phyloP scores from a whole-genome alignment of 2,329 filamentous ascomycete genomes.

The Aspergillus sp. region DNA sequence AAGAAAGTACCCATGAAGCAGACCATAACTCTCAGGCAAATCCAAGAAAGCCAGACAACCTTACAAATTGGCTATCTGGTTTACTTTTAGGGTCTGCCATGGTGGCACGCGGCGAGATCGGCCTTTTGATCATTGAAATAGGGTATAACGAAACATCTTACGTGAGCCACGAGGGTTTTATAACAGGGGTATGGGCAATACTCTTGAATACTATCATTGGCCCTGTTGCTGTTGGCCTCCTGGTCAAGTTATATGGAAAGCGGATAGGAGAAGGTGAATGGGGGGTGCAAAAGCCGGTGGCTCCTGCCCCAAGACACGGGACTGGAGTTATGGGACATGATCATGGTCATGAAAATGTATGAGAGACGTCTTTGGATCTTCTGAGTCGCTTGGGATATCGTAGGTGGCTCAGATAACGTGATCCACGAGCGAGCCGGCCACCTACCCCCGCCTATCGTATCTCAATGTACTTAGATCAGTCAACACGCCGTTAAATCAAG shows the following conservation, averaged over 20 bases:
- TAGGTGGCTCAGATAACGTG: too few relatives aligned
- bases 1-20: neutral
- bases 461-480: too few relatives aligned
- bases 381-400: too few relatives aligned
- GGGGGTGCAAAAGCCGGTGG: slow-evolving; percentile 15
- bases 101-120: slow-evolving; percentile 29
- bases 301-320: too few relatives aligned
- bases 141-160: slow-evolving; percentile 30
- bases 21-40: neutral
- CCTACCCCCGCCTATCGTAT: too few relatives aligned
- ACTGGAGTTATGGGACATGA: too few relatives aligned
- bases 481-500: too few relatives aligned
- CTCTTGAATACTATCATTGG: slow-evolving; percentile 27
- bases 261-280: slow-evolving; percentile 7
- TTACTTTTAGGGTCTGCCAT: slow-evolving; percentile 26
- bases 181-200: slow-evolving; percentile 26
- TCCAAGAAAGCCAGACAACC: neutral
- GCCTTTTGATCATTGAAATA: slow-evolving; percentile 26
- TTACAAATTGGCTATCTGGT: slow-evolving; percentile 14
- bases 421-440: too few relatives aligned
- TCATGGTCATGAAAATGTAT: too few relatives aligned
- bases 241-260: slow-evolving; percentile 17
- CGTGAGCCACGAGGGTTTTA: slow-evolving; percentile 31
- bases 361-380: too few relatives aligned
- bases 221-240: slow-evolving; percentile 19